Conservation (phyloP, 495 filamentous ascomycete species). For the Aspergillus mulundensis region DNA sequence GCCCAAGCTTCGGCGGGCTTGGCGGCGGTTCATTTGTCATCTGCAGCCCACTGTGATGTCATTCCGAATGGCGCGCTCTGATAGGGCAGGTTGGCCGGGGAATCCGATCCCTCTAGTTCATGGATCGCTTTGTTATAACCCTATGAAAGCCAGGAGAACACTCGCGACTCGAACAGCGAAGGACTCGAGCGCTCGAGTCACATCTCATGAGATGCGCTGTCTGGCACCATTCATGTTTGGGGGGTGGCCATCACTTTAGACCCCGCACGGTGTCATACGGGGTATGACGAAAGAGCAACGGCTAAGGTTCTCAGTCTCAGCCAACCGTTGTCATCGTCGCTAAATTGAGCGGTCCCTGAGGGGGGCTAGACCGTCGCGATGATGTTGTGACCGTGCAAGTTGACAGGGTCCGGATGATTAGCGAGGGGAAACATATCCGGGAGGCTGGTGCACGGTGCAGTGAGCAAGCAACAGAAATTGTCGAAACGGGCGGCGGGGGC, state of each 20-base stretch:
- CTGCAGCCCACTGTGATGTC: slow-evolving; percentile 23
- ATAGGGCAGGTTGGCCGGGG: slow-evolving; percentile 11
- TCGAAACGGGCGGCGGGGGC: too few relatives aligned
- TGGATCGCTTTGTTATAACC: slow-evolving; percentile 13
- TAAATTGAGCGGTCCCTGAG: slow-evolving; percentile 16
- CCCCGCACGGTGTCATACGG: slow-evolving; percentile 6
- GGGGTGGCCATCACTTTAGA: neutral
- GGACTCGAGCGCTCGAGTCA: neutral
- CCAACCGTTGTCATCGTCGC: slow-evolving; percentile 2
- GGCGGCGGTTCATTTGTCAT: slow-evolving; percentile 18
- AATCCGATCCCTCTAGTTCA: slow-evolving; percentile 17
- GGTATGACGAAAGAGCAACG: slow-evolving; percentile 9
- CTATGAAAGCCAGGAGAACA: slow-evolving; percentile 7
- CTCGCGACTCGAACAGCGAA: neutral
- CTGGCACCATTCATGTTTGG: too few relatives aligned
- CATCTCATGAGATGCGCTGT: too few relatives aligned
- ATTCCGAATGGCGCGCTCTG: neutral
- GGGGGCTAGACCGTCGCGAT: slow-evolving; percentile 20
- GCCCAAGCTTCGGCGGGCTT: slow-evolving; percentile 22
- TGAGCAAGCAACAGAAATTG: too few relatives aligned
- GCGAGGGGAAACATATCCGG: slow-evolving; percentile 6
- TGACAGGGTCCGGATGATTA: slow-evolving; percentile 13
- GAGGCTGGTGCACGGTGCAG: slow-evolving; percentile 8
- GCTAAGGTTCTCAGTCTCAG: slow-evolving; percentile 1
- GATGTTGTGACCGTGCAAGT: neutral